Conservation (phyloP, 2,329 filamentous ascomycete species). For the Pseudocercospora crystallina region DNA sequence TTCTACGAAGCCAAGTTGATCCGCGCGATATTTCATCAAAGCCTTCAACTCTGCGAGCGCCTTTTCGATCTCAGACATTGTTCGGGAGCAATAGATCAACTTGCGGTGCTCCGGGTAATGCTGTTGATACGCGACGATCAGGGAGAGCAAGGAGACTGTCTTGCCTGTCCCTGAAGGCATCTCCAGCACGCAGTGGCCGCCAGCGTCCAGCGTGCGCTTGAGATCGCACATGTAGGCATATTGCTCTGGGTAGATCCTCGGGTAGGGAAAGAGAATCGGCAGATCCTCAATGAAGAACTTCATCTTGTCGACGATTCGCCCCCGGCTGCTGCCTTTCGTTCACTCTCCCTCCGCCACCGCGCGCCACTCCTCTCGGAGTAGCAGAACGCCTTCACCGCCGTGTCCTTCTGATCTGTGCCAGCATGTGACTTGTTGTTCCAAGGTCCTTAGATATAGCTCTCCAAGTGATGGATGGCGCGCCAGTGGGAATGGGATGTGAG, state of each 20-base stretch:
- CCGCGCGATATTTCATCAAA: conserved; percentile 89
- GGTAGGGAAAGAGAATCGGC: conserved; percentile 72
- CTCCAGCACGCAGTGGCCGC: conserved; percentile 93
- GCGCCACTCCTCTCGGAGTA: too few species aligned
- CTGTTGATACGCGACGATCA: conserved; percentile 96
- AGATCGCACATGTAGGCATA: conserved; percentile 83
- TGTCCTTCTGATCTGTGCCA: too few species aligned
- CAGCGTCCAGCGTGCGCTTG: conserved; percentile 85
- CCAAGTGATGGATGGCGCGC: too few species aligned
- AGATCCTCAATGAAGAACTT: conserved; percentile 78
- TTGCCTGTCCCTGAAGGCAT: conserved; percentile 99
- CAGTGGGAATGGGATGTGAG: too few species aligned
- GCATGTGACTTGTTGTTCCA: too few species aligned
- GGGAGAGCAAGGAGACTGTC: conserved; percentile 88
- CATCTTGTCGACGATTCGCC: conserved; percentile 52
- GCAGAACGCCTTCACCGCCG: too few species aligned
- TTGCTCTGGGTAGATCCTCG: conserved; percentile 71
- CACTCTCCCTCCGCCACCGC: too few species aligned
- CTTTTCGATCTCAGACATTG: conserved; percentile 99
- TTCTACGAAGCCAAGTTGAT: conserved; percentile 86
- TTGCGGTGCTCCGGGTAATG: conserved; percentile 91
- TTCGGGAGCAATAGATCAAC: conserved; percentile 97
- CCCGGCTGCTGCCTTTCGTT: too few species aligned
- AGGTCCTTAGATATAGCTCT: too few species aligned
- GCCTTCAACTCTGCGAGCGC: conserved; percentile 86